Evolutionary conservation across 2,329 filamentous ascomycete genomes (phyloP).

Genomic region (Leptographium wingfieldii): DNA sequence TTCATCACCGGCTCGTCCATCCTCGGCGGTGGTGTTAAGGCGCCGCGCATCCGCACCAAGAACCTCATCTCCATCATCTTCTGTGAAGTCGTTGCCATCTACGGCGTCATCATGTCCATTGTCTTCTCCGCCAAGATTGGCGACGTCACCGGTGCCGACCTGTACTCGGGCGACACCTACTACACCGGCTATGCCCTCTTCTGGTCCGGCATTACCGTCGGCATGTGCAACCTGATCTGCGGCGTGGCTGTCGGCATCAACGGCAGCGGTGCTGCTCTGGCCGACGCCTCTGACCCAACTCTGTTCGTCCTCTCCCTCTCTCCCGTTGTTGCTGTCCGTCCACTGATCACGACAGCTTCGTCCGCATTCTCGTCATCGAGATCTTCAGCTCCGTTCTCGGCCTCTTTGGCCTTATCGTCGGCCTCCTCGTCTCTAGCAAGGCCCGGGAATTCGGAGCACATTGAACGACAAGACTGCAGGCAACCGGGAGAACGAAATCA

Average conservation of each 20-base stretch:
- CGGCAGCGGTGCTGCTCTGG: conserved; percentile 87
- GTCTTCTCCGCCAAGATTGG: conserved; percentile 87
- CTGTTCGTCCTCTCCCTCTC: conserved; percentile 48
- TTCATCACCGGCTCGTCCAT: conserved; percentile 98
- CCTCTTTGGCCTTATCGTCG: conserved; percentile 91
- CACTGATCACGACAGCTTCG: conserved; percentile 50
- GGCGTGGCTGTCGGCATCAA: conserved; percentile 97
- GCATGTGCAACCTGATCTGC: conserved; percentile 90
- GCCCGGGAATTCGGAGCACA: conserved; percentile 55
- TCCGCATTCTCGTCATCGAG: conserved; percentile 97
- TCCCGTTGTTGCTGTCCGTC: conserved; percentile 1
- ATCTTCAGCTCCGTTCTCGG: conserved; percentile 98
- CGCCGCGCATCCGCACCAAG: conserved; percentile 96
- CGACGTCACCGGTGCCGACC: conserved; percentile 46
- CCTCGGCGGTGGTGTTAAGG: conserved; percentile 89
- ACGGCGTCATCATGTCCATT: conserved; percentile 99
- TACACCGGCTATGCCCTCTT: conserved; percentile 94
- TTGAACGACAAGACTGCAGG: not conserved
- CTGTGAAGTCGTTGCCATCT: conserved; percentile 98
- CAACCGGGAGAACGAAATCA: not conserved
- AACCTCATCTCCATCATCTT: conserved; percentile 99
- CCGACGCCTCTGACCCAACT: conserved; percentile 83
- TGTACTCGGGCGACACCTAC: conserved; percentile 68
- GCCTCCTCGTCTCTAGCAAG: conserved; percentile 76
- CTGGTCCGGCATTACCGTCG: conserved; percentile 90